Evolutionary conservation across 225 moss, liverwort and hornwort genomes (phyloP), one percentile per base, ranked within the genome.

Genomic region (Thuidium tamariscinum): DNA sequence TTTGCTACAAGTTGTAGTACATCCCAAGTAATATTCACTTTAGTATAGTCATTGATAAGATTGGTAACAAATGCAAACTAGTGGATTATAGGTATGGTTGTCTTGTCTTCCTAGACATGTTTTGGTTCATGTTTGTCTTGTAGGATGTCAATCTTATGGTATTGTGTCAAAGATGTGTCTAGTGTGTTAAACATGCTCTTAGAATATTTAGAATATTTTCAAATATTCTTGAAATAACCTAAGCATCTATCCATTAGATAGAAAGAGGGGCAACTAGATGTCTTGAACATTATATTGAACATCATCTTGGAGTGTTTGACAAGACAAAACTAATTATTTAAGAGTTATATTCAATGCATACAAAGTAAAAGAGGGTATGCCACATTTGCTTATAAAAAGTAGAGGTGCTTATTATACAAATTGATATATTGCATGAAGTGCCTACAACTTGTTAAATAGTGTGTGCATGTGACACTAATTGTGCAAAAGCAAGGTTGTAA

Each of bases 1-100:
- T 1, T 1, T 0, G 1, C 2, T 0, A 0, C 32, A 61, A 79
- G 30, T 0, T 60, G 2, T 61, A 32, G 1, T 20, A 32, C 9
- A 63, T 23, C 1, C 3, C 1, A 23, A 16, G 15, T 30, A 34
- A 16, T 64, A n/a, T 46, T 34, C 9, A 44, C 34, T 63, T 32
- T 34, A 32, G 22, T 1, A 16, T 30, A 63, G 15, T 16, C 16
- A 48, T 23, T 1, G 7, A 49, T 25, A 7, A 25, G 2, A 34
- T 22, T 48, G n/a, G 16, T 2, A 80, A 49, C 7, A 34, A 16
- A 34, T 80, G 16, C n/a, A 62, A 62, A 80, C 16, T 62, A 80
- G 2, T 32, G 1, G 21, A 14, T 30, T 16, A 34, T 32, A 34
- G 9, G 10, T 2, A 68, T 0, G 37, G 7, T 13, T 68, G 13